phyloP scores from a whole-genome alignment of 306 rosid species.

The Mimosa pudica region DNA sequence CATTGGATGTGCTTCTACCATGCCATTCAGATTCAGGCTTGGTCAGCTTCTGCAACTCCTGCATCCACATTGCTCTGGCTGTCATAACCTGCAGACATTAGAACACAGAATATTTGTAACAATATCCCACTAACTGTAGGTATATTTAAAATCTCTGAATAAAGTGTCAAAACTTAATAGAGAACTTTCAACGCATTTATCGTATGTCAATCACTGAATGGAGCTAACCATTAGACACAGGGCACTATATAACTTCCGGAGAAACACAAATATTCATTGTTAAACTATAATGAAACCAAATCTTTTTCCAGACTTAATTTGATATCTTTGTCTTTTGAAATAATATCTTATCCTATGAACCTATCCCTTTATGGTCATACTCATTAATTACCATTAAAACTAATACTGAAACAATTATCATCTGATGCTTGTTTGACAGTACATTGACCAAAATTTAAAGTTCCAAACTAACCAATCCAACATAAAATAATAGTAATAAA shows the following conservation, averaged over 20 bases:
- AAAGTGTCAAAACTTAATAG: neutral
- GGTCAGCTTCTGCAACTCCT: slow-evolving; percentile 77
- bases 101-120: slow-evolving; percentile 16
- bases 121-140: neutral
- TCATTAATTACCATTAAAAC: slow-evolving; percentile 1
- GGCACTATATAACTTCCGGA: neutral
- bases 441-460: neutral
- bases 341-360: neutral
- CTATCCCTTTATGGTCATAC: slow-evolving; percentile 4
- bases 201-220: slow-evolving; percentile 13
- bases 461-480: neutral
- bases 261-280: slow-evolving; percentile 15
- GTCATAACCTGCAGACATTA: slow-evolving; percentile 63
- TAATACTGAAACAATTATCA: neutral
- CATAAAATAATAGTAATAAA: neutral
- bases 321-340: neutral
- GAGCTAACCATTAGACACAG: neutral
- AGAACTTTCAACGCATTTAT: slow-evolving; percentile 9
- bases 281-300: slow-evolving; percentile 15
- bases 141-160: slow-evolving; percentile 8
- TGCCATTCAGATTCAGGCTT: slow-evolving; percentile 53
- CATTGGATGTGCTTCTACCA: slow-evolving; percentile 48
- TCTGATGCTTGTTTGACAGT: neutral
- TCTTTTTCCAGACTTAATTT: slow-evolving; percentile 7
- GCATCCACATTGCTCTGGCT: slow-evolving; percentile 94